phyloP scores from a whole-genome alignment of 192 early-diverging fungal genomes.

The Coemansia sp. region DNA sequence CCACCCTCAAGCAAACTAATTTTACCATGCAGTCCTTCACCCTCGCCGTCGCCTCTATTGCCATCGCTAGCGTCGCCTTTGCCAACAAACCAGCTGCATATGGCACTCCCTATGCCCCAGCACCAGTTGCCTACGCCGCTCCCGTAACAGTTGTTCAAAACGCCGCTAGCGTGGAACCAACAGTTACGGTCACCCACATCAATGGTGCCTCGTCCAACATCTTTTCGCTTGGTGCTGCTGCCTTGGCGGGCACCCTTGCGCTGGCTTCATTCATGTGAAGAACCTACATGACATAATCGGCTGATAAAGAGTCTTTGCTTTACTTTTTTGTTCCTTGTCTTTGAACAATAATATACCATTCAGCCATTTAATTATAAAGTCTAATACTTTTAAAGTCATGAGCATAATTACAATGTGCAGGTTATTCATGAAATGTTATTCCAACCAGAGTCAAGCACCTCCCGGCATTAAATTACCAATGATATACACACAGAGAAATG shows the following conservation, averaged over 20 bases:
- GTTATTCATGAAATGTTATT: too few relatives aligned
- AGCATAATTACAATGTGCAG: too few relatives aligned
- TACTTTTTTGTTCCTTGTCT: too few relatives aligned
- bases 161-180: slow-evolving; percentile 33
- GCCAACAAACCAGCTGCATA: slow-evolving; percentile 5
- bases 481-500: too few relatives aligned
- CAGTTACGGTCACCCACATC: slow-evolving; percentile 41
- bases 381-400: too few relatives aligned
- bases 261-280: not conserved
- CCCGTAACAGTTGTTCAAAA: slow-evolving; percentile 47
- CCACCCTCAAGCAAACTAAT: not conserved
- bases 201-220: slow-evolving; percentile 48
- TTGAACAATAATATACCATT: too few relatives aligned
- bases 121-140: slow-evolving; percentile 12
- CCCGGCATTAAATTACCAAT: too few relatives aligned
- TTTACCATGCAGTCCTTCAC: too few relatives aligned
- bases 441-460: too few relatives aligned
- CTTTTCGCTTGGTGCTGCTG: slow-evolving; percentile 32
- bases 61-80: slow-evolving; percentile 6
- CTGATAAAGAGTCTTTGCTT: not conserved
- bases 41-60: too few relatives aligned
- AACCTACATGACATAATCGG: not conserved
- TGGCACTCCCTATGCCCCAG: not conserved
- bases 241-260: not conserved
- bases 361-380: too few relatives aligned